phyloP scores from a whole-genome alignment of 805 yeast genomes.

The Ogataea naganishii region DNA sequence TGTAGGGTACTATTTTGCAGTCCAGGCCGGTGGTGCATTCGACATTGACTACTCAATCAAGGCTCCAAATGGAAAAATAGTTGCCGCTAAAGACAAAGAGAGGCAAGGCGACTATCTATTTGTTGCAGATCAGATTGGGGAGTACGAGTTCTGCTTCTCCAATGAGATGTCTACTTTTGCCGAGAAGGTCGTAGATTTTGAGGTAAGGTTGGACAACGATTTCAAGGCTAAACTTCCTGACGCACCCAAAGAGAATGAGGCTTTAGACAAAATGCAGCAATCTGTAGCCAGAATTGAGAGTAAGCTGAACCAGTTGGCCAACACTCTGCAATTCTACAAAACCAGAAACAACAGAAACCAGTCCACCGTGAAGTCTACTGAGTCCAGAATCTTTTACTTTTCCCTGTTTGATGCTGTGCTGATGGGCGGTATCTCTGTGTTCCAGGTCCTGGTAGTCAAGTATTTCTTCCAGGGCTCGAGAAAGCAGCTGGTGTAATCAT shows the following conservation, averaged over 20 bases:
- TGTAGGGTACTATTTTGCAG: constrained; percentile 75
- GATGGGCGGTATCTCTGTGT: constrained; percentile 60
- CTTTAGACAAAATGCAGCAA: constrained; percentile 45
- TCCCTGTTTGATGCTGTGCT: constrained; percentile 57
- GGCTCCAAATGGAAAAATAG: constrained; percentile 46
- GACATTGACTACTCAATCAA: constrained; percentile 66
- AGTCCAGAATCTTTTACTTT: constrained; percentile 52
- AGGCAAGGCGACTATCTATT: constrained; percentile 78
- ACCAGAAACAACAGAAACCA: constrained; percentile 89
- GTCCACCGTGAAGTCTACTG: constrained; percentile 64
- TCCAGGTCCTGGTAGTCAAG: constrained; percentile 62
- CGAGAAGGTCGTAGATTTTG: constrained; percentile 80
- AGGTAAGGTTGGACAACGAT: constrained; percentile 48
- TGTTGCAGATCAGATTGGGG: constrained; percentile 59
- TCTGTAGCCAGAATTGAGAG: constrained; percentile 51
- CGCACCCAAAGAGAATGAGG: constrained; percentile 44
- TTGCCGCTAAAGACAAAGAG: constrained; percentile 49
- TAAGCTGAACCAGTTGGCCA: constrained; percentile 48
- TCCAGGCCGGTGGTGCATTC: constrained; percentile 70
- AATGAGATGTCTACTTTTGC: constrained; percentile 76
- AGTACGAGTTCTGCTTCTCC: constrained; percentile 80
- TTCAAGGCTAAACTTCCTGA: constrained; percentile 58
- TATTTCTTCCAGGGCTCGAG: constrained; percentile 65
- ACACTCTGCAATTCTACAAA: constrained; percentile 70
- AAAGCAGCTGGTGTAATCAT: constrained; percentile 53